These are phyloP conservation scores for Berkeleyomyces basicola DNA, from an alignment of 2,329 filamentous ascomycete species.

Conservation along the genomic window DNA sequence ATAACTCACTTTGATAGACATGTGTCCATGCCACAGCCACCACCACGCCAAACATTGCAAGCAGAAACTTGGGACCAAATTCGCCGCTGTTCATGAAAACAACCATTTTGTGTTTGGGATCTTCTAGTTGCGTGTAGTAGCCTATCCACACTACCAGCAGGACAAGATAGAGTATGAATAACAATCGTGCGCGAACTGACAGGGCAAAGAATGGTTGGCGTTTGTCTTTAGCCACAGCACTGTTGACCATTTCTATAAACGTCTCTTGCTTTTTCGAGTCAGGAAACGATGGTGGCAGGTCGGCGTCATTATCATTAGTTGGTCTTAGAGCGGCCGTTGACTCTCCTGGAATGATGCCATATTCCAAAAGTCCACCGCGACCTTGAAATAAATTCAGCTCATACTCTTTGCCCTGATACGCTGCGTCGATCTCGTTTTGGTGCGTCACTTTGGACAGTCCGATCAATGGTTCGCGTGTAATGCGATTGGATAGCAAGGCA, in stretches of 20 bases:
- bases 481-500: not conserved
- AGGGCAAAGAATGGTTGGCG: constrained; percentile 7
- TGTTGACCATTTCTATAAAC: not conserved
- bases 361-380: constrained; percentile 3
- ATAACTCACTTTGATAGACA: constrained; percentile 8
- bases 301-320: not conserved
- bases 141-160: constrained; percentile 3
- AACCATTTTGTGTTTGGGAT: not conserved
- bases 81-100: constrained; percentile 10
- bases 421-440: constrained; percentile 2
- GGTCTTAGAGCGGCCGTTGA: constrained; percentile 1
- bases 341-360: constrained; percentile 9
- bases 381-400: constrained; percentile 1
- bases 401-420: constrained; percentile 5
- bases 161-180: constrained; percentile 4
- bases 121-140: constrained; percentile 4
- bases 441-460: not conserved
- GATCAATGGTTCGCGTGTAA: constrained; percentile 6
- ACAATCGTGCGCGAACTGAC: not conserved
- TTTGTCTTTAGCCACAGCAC: not conserved
- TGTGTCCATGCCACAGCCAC: constrained; percentile 4
- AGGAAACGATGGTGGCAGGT: not conserved
- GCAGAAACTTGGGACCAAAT: constrained; percentile 8
- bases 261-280: not conserved
- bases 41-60: constrained; percentile 8